Evolutionary conservation across 2,329 filamentous ascomycete genomes (phyloP).

Genomic region (Fusarium pininemorale): DNA sequence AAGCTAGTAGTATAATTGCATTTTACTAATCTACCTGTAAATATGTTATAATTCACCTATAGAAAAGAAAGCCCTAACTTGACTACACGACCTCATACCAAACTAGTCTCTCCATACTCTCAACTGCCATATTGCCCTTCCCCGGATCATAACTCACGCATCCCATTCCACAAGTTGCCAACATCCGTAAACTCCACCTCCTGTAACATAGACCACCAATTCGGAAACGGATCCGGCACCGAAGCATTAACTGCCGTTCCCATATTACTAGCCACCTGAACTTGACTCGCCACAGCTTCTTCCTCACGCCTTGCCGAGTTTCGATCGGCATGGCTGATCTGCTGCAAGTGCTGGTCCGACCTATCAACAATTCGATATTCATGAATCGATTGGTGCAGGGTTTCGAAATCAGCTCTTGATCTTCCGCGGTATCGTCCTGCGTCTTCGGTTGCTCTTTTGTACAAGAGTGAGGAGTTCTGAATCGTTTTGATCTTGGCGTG

Average conservation of each 20-base stretch:
- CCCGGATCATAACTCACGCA: neutral
- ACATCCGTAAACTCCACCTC: constrained; percentile 36
- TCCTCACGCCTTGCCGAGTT: neutral
- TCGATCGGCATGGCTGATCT: constrained; percentile 33
- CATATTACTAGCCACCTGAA: neutral
- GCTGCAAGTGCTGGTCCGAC: constrained; percentile 34
- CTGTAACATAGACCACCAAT: constrained; percentile 42
- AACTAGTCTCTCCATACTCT: neutral
- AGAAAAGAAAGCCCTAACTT: neutral
- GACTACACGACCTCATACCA: neutral
- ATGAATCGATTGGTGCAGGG: constrained; percentile 33
- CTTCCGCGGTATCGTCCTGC: constrained; percentile 27
- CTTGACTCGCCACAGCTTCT: neutral
- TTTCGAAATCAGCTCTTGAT: constrained; percentile 32
- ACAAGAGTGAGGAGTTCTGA: constrained; percentile 31
- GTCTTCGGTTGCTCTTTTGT: constrained; percentile 36
- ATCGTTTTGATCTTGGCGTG: constrained; percentile 41
- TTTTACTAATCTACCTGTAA: too few species aligned
- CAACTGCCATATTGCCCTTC: neutral
- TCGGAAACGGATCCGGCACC: constrained; percentile 32
- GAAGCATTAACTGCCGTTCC: neutral
- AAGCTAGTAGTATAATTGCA: too few species aligned
- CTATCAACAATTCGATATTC: constrained; percentile 33
- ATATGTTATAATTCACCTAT: too few species aligned
- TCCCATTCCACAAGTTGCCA: constrained; percentile 17